Conservation (phyloP, 345 rosid species). For the Eucalyptus pauciflora region DNA sequence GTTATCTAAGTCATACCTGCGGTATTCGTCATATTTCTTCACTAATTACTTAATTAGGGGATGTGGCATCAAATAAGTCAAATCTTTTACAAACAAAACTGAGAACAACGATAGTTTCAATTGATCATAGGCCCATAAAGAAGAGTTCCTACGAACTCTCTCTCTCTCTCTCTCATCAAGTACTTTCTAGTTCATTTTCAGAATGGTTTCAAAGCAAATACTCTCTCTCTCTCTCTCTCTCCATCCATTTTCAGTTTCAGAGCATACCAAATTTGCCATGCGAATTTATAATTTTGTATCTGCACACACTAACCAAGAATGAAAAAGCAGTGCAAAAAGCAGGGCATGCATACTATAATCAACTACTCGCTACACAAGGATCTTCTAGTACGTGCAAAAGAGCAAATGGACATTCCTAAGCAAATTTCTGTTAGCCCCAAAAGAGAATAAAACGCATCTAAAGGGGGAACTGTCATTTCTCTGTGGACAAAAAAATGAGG, state of each 20-base stretch:
- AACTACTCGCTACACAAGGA: conserved; percentile 16
- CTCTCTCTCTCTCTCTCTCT: too few species aligned
- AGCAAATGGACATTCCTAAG: neutral
- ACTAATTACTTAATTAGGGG: too few species aligned
- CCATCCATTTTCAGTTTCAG: too few species aligned
- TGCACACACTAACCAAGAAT: neutral
- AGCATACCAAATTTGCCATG: too few species aligned
- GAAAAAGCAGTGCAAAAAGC: neutral
- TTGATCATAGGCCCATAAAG: too few species aligned
- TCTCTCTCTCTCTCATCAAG: neutral
- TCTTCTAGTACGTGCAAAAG: neutral
- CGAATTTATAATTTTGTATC: neutral
- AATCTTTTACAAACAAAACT: too few species aligned
- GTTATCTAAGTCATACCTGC: neutral
- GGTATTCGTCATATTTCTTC: too few species aligned
- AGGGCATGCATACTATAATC: neutral
- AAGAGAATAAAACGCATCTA: neutral
- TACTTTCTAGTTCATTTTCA: too few species aligned
- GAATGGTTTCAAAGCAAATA: too few species aligned
- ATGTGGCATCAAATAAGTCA: too few species aligned
- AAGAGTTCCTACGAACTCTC: neutral
- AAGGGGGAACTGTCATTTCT: conserved; percentile 21
- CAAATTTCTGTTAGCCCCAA: conserved; percentile 7
- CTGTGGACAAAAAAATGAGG: conserved; percentile 9
- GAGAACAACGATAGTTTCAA: too few species aligned